phyloP scores from a whole-genome alignment of 441 rosid species.

The Bocquillonia castaneifolia region DNA sequence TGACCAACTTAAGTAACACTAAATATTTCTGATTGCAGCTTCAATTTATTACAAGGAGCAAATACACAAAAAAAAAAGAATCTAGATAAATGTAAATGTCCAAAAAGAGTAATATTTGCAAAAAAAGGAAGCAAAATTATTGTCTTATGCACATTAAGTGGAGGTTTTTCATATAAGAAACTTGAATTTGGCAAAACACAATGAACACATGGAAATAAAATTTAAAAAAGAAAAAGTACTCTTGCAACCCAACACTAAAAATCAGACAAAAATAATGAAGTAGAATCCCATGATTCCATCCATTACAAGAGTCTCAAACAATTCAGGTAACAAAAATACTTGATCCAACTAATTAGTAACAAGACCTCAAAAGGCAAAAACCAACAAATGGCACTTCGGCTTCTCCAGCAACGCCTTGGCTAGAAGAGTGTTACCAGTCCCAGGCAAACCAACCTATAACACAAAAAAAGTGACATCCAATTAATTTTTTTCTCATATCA shows the following conservation, averaged over 20 bases:
- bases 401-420: slow-evolving; percentile 99
- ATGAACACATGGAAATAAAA: not conserved
- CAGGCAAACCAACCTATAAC: slow-evolving; percentile 92
- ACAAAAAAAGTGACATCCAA: slow-evolving; percentile 23
- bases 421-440: slow-evolving; percentile 96
- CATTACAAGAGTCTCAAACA: slow-evolving; percentile 14
- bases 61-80: not conserved
- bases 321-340: slow-evolving; percentile 7
- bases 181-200: not conserved
- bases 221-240: not conserved
- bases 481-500: too few species aligned
- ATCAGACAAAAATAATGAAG: slow-evolving; percentile 15
- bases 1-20: not conserved
- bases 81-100: not conserved
- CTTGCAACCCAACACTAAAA: slow-evolving; percentile 4
- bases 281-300: slow-evolving; percentile 12
- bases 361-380: too few species aligned
- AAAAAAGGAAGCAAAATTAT: slow-evolving; percentile 2
- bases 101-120: not conserved
- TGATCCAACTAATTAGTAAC: slow-evolving; percentile 9
- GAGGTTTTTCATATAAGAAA: not conserved
- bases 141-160: not conserved
- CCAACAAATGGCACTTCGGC: slow-evolving; percentile 95
- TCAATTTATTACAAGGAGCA: not conserved
- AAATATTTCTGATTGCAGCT: not conserved